Evolutionary conservation across 2,329 filamentous ascomycete genomes (phyloP), one percentile per base, ranked within the genome.

Genomic region (Phialophora chinensis): DNA sequence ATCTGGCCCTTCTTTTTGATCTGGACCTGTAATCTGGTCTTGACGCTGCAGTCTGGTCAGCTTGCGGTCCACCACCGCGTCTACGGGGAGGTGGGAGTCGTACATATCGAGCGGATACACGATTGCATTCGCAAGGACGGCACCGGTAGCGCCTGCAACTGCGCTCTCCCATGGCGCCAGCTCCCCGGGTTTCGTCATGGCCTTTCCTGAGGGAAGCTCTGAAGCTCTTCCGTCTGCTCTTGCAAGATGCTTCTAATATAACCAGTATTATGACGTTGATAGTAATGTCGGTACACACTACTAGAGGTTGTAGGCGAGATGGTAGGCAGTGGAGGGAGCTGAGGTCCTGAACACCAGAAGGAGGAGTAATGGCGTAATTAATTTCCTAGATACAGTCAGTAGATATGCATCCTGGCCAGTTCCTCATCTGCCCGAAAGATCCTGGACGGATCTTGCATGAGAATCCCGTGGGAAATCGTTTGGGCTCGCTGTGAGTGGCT

Each of bases 81-180:
- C 35, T 12, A 33, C 33, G 20, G 14, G 38, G 23, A 31, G 29
- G 27, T 35, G 56, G 58, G 27, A 53, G 29, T 33, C 91, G 83
- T 84, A 97, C 93, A 99, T 93, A 80, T 99, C 95, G 67, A 99
- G 85, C 55, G 95, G 95, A 79, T 99, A 99, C 65, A 98, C 94
- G 69, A 97, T 82, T 53, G 93, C 91, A 83, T 99, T 99, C 66
- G 95, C 95, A 66, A 99, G 85, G 44, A 98, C 92, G 55, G 95
- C 95, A 68, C 95, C 95, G 23, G 92, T 91, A 60, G 95, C 92
- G 74, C 95, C 95, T 69, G 95, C 94, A 72, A 97, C 88, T 62
- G 95, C 95, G 76, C 90, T 90, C 62, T 93, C 94, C 94, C 94
- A 98, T 62, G 95, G 91, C 50, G 95, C 93, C 66, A 98, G 87